Evolutionary conservation across 2,329 filamentous ascomycete species (phyloP), one percentile per base, ranked within the genome.

Genomic region (Xenosphaeropsis pyriputrescens): DNA sequence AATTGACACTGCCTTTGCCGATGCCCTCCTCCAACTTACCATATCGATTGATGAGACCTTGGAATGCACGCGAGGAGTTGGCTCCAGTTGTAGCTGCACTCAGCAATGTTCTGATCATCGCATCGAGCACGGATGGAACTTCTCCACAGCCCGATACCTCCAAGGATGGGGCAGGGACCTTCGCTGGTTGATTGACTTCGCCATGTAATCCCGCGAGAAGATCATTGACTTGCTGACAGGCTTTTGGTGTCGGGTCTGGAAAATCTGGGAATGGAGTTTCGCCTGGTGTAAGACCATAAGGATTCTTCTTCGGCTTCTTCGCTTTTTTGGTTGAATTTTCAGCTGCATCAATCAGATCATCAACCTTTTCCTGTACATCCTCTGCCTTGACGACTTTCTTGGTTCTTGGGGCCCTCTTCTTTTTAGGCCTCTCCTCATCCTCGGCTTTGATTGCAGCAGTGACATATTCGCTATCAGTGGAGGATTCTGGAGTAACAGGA

Each of bases 1-100:
- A 89, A 51, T 86, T 64, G 6, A 86, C 77, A 39, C 78, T 83
- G 3, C 78, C 79, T 47, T 78, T 75, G 5, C 79, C 79, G 8
- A 79, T 59, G 6, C 79, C 75, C 32, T 69, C 63, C 22, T 74
- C 54, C 3, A 79, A 58, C 14, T 73, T 63, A 1, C 82, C 80
- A 44, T 79, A 86, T 26, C 60, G 67, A 14, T 69, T 50, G 2
- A 79, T 72, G 0, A 91, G 63, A 1, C 75, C 76, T 41, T 67
- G 62, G 43, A 89, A 73, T 5, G 82, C 79, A 31, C 63, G 67
- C 15, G 74, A 74, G 0, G 82, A 77, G 18, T 64, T 64, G 2
- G 51, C 56, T 43, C 63, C 63, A 1, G 61, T 62, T 0, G 68
- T 72, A 6, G 66, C 62, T 1, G 64, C 66, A 38, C 69, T 73